Evolutionary conservation across 768 basidiomycete genomes (phyloP), one percentile per base, ranked within the genome.

Genomic region (Kwoniella europaea): DNA sequence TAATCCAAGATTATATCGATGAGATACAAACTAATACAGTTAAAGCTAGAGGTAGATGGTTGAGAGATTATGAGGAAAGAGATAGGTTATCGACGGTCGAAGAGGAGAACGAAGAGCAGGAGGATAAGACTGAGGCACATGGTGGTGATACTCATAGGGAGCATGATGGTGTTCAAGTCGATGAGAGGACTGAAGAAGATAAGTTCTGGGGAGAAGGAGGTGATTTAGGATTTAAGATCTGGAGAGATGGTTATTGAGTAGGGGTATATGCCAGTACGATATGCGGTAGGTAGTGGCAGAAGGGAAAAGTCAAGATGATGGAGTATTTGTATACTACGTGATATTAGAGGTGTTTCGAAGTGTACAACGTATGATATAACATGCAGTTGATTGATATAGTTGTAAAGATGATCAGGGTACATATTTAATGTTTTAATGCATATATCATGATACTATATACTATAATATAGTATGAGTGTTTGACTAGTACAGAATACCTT

Each of bases 201-300:
- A 55, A 58, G 68, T 77, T 74, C 60, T 77, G 74, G 54, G 67
- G 29, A 10, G 46, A 61, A 42, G 77, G 71, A 22, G 75, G 77
- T 16, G 67, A 73, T 35, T 27, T 72, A 7, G 75, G 73, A 0
- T 79, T 79, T 52, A 65, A 16, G 24, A 63, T 76, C 2, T 79
- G 77, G 77, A 44, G 75, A 63, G 77, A 79, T 67, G 56, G 16
- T 12, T 74, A 74, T 64, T 78, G 67, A 50, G 46, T 50, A 18
- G 46, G 46, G 18, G 13, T 50, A 50, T 50, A 15, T 50, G 46
- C 35, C 35, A 35, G 35, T 35, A 35, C 35, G 35, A 35, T 35
- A 35, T 35, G 35, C 7, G 35, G 35, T 35, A 35, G 35, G 35
- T 35, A 35, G 35, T 35, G 35, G 35, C 35, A 35, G 35, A 35